Evolutionary conservation across 2,329 filamentous ascomycete genomes (phyloP).

Genomic region (Botryotinia calthae): DNA sequence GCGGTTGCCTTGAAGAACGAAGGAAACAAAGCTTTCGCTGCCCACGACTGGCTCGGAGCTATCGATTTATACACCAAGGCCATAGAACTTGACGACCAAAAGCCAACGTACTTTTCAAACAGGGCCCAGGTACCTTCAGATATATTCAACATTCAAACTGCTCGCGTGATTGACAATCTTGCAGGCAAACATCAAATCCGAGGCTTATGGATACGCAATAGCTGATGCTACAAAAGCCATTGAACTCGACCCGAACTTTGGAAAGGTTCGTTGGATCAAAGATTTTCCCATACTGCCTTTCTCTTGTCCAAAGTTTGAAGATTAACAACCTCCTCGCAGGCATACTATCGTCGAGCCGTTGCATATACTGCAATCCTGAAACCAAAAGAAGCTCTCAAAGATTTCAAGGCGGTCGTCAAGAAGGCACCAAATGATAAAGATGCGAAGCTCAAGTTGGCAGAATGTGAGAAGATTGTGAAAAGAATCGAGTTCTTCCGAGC

Average conservation of each 20-base stretch:
- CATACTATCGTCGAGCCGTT: slow-evolving; percentile 89
- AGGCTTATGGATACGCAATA: slow-evolving; percentile 91
- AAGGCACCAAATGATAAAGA: slow-evolving; percentile 86
- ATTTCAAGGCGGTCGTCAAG: slow-evolving; percentile 88
- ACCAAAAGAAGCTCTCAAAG: slow-evolving; percentile 82
- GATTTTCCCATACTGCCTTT: neutral
- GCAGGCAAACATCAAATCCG: slow-evolving; percentile 90
- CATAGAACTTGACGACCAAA: slow-evolving; percentile 76
- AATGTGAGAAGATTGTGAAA: slow-evolving; percentile 93
- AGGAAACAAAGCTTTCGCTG: slow-evolving; percentile 88
- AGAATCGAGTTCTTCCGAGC: slow-evolving; percentile 90
- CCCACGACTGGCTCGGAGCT: slow-evolving; percentile 81
- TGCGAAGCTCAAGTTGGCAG: slow-evolving; percentile 83
- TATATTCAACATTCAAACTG: slow-evolving; percentile 33
- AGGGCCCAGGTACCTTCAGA: slow-evolving; percentile 73
- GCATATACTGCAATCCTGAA: slow-evolving; percentile 88
- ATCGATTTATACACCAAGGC: slow-evolving; percentile 83
- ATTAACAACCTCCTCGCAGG: slow-evolving; percentile 49
- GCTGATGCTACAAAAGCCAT: slow-evolving; percentile 87
- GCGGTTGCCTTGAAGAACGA: slow-evolving; percentile 85
- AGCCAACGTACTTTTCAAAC: slow-evolving; percentile 92
- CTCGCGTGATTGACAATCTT: slow-evolving; percentile 49
- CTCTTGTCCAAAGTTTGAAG: neutral
- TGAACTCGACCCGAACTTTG: slow-evolving; percentile 80
- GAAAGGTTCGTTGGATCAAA: slow-evolving; percentile 63